Conservation (phyloP, 163 green algal species). For the Scenedesmus sp. region DNA sequence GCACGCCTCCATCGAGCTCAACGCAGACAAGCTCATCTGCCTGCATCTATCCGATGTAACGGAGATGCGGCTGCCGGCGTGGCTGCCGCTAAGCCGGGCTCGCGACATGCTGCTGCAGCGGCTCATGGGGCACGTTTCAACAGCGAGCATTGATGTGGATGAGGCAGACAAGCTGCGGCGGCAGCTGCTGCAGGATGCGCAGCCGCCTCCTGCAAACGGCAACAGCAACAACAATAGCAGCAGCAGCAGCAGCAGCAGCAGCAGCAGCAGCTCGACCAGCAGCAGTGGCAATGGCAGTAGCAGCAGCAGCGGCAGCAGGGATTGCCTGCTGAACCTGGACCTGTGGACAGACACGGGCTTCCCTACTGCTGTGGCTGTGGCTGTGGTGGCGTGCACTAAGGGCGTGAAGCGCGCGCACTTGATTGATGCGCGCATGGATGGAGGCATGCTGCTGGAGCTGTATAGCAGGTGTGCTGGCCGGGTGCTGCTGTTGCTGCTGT, state of each 20-base stretch:
- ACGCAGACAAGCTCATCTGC: slow-evolving; percentile 89
- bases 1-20: slow-evolving; percentile 72
- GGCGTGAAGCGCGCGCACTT: slow-evolving; percentile 80
- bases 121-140: slow-evolving; percentile 52
- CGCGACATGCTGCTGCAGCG: slow-evolving; percentile 72
- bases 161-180: slow-evolving; percentile 45
- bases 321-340: slow-evolving; percentile 84
- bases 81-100: slow-evolving; percentile 83
- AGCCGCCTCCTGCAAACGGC: not conserved
- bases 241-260: slow-evolving; percentile 9
- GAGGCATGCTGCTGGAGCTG: slow-evolving; percentile 95
- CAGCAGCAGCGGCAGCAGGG: slow-evolving; percentile 37
- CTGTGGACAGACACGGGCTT: slow-evolving; percentile 76
- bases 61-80: slow-evolving; percentile 81
- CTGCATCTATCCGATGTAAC: slow-evolving; percentile 80
- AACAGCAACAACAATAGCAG: slow-evolving; percentile 28
- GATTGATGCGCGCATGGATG: slow-evolving; percentile 87
- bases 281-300: not conserved
- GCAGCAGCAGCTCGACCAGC: not conserved
- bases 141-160: slow-evolving; percentile 33
- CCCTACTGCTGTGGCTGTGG: slow-evolving; percentile 75
- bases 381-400: slow-evolving; percentile 70
- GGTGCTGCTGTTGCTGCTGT: too few species aligned
- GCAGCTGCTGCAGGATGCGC: slow-evolving; percentile 26
- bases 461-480: slow-evolving; percentile 75